Percentiles rank a stretch among this genome's conserved stretches.
These are phyloP conservation scores for Priceomyces melissophilus DNA, from an alignment of 805 yeast species.

Conservation along the genomic window DNA sequence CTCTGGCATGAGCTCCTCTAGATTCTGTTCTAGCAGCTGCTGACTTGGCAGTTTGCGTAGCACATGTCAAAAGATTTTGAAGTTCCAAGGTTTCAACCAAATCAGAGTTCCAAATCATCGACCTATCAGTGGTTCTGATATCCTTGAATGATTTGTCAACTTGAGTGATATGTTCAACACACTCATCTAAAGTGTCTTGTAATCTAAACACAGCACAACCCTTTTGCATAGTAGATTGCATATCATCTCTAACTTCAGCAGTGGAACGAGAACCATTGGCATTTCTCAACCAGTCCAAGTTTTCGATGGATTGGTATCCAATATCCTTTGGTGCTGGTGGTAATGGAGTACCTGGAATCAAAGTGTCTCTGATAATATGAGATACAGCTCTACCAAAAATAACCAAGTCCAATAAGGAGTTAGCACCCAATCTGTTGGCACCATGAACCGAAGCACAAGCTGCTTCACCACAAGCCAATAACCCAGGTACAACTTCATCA, in stretches of 20 bases:
- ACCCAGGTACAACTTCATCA: slow-evolving; percentile 88
- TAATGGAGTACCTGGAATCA: slow-evolving; percentile 87
- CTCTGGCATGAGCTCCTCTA: slow-evolving; percentile 99
- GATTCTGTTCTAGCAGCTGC: slow-evolving; percentile 97
- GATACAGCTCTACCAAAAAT: slow-evolving; percentile 99
- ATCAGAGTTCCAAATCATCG: slow-evolving; percentile 99
- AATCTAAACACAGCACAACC: slow-evolving; percentile 97
- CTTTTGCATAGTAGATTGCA: slow-evolving; percentile 95
- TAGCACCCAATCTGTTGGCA: slow-evolving; percentile 98
- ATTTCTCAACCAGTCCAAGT: slow-evolving; percentile 83
- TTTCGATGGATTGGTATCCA: slow-evolving; percentile 86
- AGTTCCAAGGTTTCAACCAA: slow-evolving; percentile 93
- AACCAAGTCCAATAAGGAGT: slow-evolving; percentile 92
- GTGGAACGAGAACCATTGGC: slow-evolving; percentile 82
- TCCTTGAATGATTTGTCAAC: slow-evolving; percentile 74
- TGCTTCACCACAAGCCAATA: slow-evolving; percentile 97
- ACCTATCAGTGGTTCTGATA: slow-evolving; percentile 88
- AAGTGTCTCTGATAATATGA: slow-evolving; percentile 79
- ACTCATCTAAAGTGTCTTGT: slow-evolving; percentile 86
- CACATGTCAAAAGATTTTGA: slow-evolving; percentile 95
- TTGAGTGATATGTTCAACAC: slow-evolving; percentile 73
- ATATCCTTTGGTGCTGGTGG: slow-evolving; percentile 78
- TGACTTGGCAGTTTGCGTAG: slow-evolving; percentile 89
- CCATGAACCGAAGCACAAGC: slow-evolving; percentile 99
- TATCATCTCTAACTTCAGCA: slow-evolving; percentile 81